A percentile compares a stretch with the other conserved stretches of the same genome.
These are phyloP conservation scores for Diaporthe sp. DNA, from an alignment of 2,329 filamentous ascomycete species.

Conservation along the genomic window DNA sequence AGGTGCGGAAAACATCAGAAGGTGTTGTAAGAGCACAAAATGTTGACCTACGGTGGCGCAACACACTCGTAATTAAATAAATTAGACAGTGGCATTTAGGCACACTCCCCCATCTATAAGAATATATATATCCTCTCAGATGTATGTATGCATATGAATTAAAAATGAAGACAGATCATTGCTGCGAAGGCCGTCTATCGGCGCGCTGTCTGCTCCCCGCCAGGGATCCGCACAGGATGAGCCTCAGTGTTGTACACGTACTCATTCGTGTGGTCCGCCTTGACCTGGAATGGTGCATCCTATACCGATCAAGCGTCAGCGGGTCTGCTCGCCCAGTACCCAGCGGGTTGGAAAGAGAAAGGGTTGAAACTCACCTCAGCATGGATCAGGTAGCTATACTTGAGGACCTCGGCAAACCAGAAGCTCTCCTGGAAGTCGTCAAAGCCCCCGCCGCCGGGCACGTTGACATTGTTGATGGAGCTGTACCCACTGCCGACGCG, in stretches of 20 bases:
- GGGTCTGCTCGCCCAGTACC: too few relatives aligned
- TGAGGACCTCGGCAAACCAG: constrained; percentile 88
- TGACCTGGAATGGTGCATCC: constrained; percentile 66
- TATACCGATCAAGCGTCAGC: constrained; percentile 19
- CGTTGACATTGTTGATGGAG: constrained; percentile 74
- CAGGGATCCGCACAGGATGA: constrained; percentile 51
- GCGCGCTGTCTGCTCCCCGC: constrained; percentile 28
- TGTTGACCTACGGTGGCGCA: background rate
- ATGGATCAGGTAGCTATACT: constrained; percentile 83
- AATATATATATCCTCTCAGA: background rate
- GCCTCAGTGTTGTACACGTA: constrained; percentile 64
- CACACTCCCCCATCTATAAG: background rate
- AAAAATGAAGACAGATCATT: background rate
- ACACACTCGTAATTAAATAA: background rate
- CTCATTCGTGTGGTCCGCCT: constrained; percentile 54
- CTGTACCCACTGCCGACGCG: constrained; percentile 74
- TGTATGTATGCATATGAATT: background rate
- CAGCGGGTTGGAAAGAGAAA: background rate
- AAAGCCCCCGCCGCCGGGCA: constrained; percentile 67
- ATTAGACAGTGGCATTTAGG: background rate
- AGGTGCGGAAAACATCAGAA: too few relatives aligned
- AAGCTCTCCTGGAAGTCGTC: constrained; percentile 86
- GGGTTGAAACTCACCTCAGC: constrained; percentile 48
- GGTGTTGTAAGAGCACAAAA: background rate
- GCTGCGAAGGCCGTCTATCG: background rate